Evolutionary conservation across 176 grass and related monocot species (phyloP).

Genomic region (Carex cristatella): DNA sequence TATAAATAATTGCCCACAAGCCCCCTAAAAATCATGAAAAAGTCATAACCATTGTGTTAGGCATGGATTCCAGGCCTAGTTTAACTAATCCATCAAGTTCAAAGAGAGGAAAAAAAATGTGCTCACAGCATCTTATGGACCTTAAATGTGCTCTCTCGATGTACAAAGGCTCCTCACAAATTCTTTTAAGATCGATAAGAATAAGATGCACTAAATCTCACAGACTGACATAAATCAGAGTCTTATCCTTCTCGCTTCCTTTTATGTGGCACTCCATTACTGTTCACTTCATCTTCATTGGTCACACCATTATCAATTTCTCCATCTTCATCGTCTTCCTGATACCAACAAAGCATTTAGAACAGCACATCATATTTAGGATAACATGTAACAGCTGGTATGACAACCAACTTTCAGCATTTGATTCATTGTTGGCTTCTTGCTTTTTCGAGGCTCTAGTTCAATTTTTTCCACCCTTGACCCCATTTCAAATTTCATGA

Average conservation of each 20-base stretch:
- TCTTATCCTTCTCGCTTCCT: constrained; percentile 12
- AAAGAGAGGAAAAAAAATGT: not conserved
- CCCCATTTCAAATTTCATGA: not conserved
- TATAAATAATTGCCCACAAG: not conserved
- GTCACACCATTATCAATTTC: constrained; percentile 1
- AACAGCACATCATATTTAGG: not conserved
- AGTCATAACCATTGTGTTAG: not conserved
- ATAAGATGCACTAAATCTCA: not conserved
- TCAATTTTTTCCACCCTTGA: not conserved
- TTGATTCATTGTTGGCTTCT: not conserved
- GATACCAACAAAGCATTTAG: not conserved
- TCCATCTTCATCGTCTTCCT: constrained; percentile 21
- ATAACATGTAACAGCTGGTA: not conserved
- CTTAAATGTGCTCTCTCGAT: not conserved
- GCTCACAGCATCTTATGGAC: not conserved
- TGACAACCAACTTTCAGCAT: not conserved
- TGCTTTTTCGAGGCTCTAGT: not conserved
- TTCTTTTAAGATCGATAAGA: not conserved
- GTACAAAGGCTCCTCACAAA: not conserved
- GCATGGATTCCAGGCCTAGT: not conserved
- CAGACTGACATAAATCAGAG: not conserved
- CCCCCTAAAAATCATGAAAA: not conserved
- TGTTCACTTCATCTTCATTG: constrained; percentile 23
- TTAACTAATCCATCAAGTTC: not conserved
- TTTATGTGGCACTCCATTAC: constrained; percentile 15